A percentile compares a stretch with the other conserved stretches of the same genome.
Conservation (phyloP, 345 rosid genomes). For the Populus deltoides region DNA sequence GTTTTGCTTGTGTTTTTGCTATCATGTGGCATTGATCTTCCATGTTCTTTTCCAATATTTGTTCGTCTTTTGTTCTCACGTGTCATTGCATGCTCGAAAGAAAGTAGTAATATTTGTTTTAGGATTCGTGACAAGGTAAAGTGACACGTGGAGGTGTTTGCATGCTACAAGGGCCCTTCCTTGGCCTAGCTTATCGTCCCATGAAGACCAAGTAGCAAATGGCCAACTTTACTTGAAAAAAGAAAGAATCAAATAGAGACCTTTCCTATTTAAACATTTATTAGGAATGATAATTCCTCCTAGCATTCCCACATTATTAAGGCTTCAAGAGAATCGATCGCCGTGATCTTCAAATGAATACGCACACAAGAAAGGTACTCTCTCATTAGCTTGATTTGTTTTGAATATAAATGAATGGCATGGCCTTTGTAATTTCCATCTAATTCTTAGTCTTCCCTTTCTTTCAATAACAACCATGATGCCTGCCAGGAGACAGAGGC, state of each 20-base stretch:
- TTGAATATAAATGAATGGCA: neutral
- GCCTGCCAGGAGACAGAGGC: slow-evolving; percentile 28
- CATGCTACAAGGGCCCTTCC: slow-evolving; percentile 15
- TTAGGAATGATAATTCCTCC: neutral
- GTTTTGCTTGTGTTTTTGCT: slow-evolving; percentile 3
- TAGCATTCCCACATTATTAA: neutral
- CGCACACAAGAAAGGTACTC: slow-evolving; percentile 27
- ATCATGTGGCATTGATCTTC: neutral
- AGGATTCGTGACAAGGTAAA: neutral
- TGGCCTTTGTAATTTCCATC: neutral
- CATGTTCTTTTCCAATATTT: neutral
- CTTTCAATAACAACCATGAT: neutral
- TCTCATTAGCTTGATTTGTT: neutral
- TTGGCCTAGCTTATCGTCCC: slow-evolving; percentile 17
- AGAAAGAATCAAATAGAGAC: neutral
- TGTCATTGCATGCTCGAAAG: neutral
- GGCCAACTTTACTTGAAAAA: neutral
- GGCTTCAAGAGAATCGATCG: neutral
- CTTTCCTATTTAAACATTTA: neutral
- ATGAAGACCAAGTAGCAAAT: slow-evolving; percentile 18
- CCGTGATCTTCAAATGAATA: slow-evolving; percentile 25
- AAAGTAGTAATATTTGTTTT: neutral
- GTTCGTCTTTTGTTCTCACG: neutral
- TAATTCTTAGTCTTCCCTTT: neutral
- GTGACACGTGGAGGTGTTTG: slow-evolving; percentile 22